Evolutionary conservation across 1,139 yeast genomes (phyloP), one percentile per base, ranked within the genome.

Genomic region (Candida neerlandica): DNA sequence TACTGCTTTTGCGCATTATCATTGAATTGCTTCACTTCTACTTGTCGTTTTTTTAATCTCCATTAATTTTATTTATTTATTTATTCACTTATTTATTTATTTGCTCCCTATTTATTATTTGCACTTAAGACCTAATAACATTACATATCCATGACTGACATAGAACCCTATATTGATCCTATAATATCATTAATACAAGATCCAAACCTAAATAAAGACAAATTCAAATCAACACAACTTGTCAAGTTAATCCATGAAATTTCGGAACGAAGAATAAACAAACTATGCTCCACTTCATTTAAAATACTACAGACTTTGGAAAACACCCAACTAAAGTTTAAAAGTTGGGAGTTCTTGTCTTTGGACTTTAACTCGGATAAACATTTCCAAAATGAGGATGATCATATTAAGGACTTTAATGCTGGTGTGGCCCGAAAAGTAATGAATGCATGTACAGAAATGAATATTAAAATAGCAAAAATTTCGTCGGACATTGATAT

Each of bases 341-440:
- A 78, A 52, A 77, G 78, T 54, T 81, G 86, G 86, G 83, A 81
- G 46, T 80, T 81, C 53, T 65, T 78, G 45, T 78, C 85, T n/a
- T 62, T 81, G 37, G 84, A 81, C 55, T 73, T 75, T 52, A 78
- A 78, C 55, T 70, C 81, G 23, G 71, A 68, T 40, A 63, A 65
- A 35, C 80, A 76, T 54, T 74, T 78, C 48, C 54, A 51, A 18
- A 58, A 58, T 38, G 63, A 61, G 19, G 67, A 65, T 43, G 67
- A 66, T 33, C 56, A 58, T 19, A 69, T 75, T 43, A 71, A 71
- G 50, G 63, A 65, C 26, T 80, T 81, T 58, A 78, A 80, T 55
- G 70, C 71, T 39, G 74, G 71, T 43, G 64, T 82, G 26, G 80
- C 85, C 6, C 69, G 71, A 50, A 71, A 77, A 50, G 85, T 82